Evolutionary conservation across 371 early-diverging fungal species (phyloP), one percentile per base, ranked within the genome.

Genomic region (Saksenaea oblongispora): DNA sequence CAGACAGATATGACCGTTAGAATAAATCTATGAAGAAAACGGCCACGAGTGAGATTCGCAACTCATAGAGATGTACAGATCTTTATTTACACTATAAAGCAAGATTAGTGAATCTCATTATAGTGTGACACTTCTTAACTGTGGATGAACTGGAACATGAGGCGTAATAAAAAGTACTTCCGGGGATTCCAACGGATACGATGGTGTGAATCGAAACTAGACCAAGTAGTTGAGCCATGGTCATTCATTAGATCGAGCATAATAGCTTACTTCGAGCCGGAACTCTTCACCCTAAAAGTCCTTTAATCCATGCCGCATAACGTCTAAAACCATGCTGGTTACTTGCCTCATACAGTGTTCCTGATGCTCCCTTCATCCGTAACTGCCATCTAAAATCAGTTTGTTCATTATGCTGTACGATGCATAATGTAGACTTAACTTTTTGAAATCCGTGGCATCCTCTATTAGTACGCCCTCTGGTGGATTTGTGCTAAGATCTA

Each of bases 1-100:
- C 26, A 99, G 77, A 75, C 99, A 99, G 59, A 95, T 95, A 66
- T 95, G 95, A 22, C 96, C 97, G 75, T 97, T 96, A 75, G 89
- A 87, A 79, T 95, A 94, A 51, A 94, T 82, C 86, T 91, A 69
- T 56, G 57, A 44, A 62, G 63, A 56, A 35, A 54, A 51, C 7
- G 22, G 2, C 51, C 51, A 22, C 51, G 22, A 22, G 41, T 28
- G 5, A 39, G 17, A 63, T 58, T 27, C 47, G 35, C 18, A 34
- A 51, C 26, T 56, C 54, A 28, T 18, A 42, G 34, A 10, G 28
- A 17, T 26, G 22, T 56, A 44, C n/a, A 53, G 28, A 24, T 53
- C 65, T 9, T 56, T 42, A 34, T 42, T 34, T 37, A 64, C 41
- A 54, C 59, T 62, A 39, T 56, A 22, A 34, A 34, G 14, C 5